phyloP scores from a whole-genome alignment of 2,329 filamentous ascomycete genomes.

The Colletotrichum lindemuthianum region DNA sequence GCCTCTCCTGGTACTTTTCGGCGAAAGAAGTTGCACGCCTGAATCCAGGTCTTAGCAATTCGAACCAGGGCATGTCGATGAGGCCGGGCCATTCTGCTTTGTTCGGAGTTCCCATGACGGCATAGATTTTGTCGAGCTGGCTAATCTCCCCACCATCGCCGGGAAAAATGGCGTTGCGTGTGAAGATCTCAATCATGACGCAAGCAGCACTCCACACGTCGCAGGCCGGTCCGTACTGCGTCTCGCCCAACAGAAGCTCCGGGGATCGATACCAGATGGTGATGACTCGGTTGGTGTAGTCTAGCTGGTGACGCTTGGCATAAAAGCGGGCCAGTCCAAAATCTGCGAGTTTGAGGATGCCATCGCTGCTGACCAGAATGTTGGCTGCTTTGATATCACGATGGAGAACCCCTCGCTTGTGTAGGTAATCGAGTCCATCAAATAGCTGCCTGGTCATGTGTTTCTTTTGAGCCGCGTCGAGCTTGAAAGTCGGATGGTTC shows the following conservation, averaged over 20 bases:
- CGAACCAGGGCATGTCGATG: constrained; percentile 96
- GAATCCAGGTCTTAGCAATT: constrained; percentile 83
- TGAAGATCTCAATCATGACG: constrained; percentile 97
- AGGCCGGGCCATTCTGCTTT: constrained; percentile 87
- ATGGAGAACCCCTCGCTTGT: constrained; percentile 91
- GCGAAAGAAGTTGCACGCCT: constrained; percentile 80
- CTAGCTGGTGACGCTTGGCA: constrained; percentile 87
- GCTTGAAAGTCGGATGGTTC: constrained; percentile 91
- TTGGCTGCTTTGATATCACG: constrained; percentile 99
- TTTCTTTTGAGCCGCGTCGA: constrained; percentile 89
- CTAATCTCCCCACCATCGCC: constrained; percentile 96
- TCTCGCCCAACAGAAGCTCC: constrained; percentile 90
- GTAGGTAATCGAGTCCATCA: constrained; percentile 91
- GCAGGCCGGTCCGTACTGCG: constrained; percentile 87
- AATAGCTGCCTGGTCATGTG: constrained; percentile 93
- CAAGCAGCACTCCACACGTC: constrained; percentile 98
- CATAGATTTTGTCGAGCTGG: constrained; percentile 97
- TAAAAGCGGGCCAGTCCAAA: constrained; percentile 98
- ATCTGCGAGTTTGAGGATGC: constrained; percentile 91
- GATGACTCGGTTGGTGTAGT: constrained; percentile 98
- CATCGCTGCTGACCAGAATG: constrained; percentile 90
- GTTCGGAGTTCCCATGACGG: constrained; percentile 87
- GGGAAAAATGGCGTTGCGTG: constrained; percentile 90
- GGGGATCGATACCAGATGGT: constrained; percentile 98
- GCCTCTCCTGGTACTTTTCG: constrained; percentile 80